A percentile compares a stretch with the other conserved stretches of the same genome.
phyloP scores from a whole-genome alignment of 2,329 filamentous ascomycete species.

The Huntiella moniliformis region DNA sequence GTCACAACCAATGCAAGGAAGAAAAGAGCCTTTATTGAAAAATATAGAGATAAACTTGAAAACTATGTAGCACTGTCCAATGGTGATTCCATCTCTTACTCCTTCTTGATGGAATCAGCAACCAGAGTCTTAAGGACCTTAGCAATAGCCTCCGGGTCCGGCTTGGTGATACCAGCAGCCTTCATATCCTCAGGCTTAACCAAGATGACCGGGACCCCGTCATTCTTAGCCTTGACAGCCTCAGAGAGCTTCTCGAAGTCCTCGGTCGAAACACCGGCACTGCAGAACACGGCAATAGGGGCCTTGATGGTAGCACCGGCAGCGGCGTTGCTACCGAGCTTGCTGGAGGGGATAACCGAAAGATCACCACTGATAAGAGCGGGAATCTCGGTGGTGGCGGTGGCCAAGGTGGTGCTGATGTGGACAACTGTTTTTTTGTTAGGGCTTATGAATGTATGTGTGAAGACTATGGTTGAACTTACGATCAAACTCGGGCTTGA shows the following conservation, averaged over 20 bases:
- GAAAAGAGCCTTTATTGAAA: too few species aligned
- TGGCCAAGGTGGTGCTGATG: constrained; percentile 2
- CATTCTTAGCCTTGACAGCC: constrained; percentile 1
- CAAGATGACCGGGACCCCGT: background rate
- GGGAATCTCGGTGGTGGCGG: constrained; percentile 9
- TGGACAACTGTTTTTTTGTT: constrained; percentile 8
- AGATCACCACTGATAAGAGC: constrained; percentile 4
- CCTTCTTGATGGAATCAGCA: background rate
- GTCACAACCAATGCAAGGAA: too few species aligned
- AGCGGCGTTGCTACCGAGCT: constrained; percentile 8
- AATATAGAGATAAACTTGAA: too few species aligned
- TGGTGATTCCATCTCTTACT: too few species aligned
- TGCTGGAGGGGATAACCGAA: background rate
- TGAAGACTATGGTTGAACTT: background rate
- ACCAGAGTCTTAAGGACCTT: constrained; percentile 11
- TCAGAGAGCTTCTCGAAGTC: constrained; percentile 4
- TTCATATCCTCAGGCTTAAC: constrained; percentile 1
- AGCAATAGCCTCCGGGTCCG: constrained; percentile 6
- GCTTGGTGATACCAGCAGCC: background rate
- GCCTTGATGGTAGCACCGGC: background rate
- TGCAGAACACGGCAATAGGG: constrained; percentile 4
- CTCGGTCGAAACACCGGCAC: constrained; percentile 1
- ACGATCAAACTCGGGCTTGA: constrained; percentile 12
- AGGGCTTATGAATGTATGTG: background rate
- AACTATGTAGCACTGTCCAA: too few species aligned